Percentiles rank a stretch among this genome's conserved stretches.
Evolutionary conservation across 1,284 basidiomycete species (phyloP).

Genomic region (Trichosporon ovoides): DNA sequence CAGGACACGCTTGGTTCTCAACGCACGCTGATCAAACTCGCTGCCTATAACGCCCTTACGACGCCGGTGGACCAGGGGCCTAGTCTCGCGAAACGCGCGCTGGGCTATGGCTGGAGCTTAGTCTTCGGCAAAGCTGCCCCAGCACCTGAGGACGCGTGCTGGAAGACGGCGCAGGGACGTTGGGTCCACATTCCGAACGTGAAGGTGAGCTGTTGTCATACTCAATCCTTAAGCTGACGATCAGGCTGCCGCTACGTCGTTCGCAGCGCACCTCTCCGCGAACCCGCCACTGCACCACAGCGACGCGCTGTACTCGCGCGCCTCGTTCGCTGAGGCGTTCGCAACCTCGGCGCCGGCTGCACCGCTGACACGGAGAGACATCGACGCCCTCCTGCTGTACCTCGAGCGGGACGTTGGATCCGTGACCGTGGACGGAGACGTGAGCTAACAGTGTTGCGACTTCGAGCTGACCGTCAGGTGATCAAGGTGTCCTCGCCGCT

Average conservation of each 20-base stretch:
- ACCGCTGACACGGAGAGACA: conserved; percentile 47
- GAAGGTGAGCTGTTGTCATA: conserved; percentile 26
- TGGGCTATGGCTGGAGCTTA: conserved; percentile 79
- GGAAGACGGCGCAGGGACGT: conserved; percentile 58
- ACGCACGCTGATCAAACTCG: conserved; percentile 43
- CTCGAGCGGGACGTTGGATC: conserved; percentile 68
- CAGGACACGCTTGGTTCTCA: conserved; percentile 32
- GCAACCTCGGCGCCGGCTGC: conserved; percentile 15
- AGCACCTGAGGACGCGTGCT: conserved; percentile 57
- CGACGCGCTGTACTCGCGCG: conserved; percentile 60
- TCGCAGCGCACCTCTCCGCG: conserved; percentile 54
- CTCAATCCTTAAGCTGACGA: too few species aligned
- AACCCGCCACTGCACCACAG: conserved; percentile 56
- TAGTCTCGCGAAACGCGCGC: conserved; percentile 65
- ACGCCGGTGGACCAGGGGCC: conserved; percentile 64
- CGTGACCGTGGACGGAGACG: conserved; percentile 61
- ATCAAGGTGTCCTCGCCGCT: conserved; percentile 64
- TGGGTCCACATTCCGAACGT: conserved; percentile 62
- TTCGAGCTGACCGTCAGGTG: conserved; percentile 52
- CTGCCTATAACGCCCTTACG: conserved; percentile 58
- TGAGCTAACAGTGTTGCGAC: conserved; percentile 52
- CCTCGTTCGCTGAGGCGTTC: conserved; percentile 62
- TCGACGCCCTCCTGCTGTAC: conserved; percentile 66
- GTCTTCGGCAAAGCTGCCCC: background rate
- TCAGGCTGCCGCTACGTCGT: conserved; percentile 56